phyloP scores from a whole-genome alignment of 306 rosid genomes.

The Prinsepia uniflora region DNA sequence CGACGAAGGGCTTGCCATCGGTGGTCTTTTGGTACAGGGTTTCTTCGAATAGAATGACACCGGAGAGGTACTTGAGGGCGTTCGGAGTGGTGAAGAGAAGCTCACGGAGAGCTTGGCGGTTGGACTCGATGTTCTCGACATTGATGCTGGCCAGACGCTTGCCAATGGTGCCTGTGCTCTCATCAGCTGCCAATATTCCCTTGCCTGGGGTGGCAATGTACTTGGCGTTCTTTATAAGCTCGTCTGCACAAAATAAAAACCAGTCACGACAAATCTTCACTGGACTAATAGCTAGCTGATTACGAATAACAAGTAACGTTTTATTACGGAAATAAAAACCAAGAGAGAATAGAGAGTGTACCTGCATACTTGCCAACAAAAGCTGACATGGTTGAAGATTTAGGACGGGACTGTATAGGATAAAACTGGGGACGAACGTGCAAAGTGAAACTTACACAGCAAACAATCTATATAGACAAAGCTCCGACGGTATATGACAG shows the following conservation, averaged over 20 bases:
- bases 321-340: no score
- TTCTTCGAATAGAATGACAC: slow-evolving; percentile 90
- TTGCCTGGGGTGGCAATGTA: slow-evolving; percentile 85
- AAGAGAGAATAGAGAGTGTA: slow-evolving; percentile 4
- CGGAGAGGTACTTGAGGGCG: slow-evolving; percentile 71
- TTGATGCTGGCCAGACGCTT: slow-evolving; percentile 78
- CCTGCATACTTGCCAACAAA: slow-evolving; percentile 93
- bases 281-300: neutral
- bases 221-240: slow-evolving; percentile 78
- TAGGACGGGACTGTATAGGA: slow-evolving; percentile 19
- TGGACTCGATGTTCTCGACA: slow-evolving; percentile 78
- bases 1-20: slow-evolving; percentile 79
- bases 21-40: slow-evolving; percentile 70
- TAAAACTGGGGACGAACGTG: slow-evolving; percentile 34
- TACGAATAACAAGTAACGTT: no score
- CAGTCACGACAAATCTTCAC: neutral
- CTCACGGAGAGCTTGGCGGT: slow-evolving; percentile 84
- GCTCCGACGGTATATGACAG: slow-evolving; percentile 43
- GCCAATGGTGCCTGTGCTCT: slow-evolving; percentile 93
- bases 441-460: slow-evolving; percentile 29
- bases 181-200: slow-evolving; percentile 90
- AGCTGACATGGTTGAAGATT: slow-evolving; percentile 71
- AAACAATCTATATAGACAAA: slow-evolving; percentile 46
- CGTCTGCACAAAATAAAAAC: slow-evolving; percentile 38
- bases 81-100: slow-evolving; percentile 82